These are phyloP conservation scores for Pythium brassicae DNA, from an alignment of 352 stramenopile species.

Conservation along the genomic window DNA sequence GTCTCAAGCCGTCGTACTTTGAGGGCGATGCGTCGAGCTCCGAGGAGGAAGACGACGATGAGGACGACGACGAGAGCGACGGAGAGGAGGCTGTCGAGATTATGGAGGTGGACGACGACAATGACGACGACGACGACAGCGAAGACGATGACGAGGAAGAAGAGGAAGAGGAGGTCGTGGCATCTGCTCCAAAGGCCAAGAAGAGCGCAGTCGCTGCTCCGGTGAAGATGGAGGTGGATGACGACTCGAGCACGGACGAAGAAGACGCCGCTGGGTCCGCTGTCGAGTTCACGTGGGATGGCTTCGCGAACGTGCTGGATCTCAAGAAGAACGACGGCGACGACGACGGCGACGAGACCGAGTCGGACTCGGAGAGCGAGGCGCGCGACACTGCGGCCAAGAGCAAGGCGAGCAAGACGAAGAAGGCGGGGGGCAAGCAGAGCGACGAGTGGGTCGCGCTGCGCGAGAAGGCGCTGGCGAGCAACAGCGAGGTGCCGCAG, in stretches of 20 bases:
- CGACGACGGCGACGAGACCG: slow-evolving; percentile 34
- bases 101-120: slow-evolving; percentile 40
- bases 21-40: slow-evolving; percentile 88
- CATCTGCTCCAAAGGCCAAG: neutral
- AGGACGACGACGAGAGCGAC: slow-evolving; percentile 35
- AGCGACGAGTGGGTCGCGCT: slow-evolving; percentile 94
- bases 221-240: slow-evolving; percentile 38
- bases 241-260: slow-evolving; percentile 49
- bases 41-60: slow-evolving; percentile 75
- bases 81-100: slow-evolving; percentile 20
- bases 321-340: slow-evolving; percentile 35
- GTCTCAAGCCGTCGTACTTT: slow-evolving; percentile 97
- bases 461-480: slow-evolving; percentile 91
- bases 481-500: slow-evolving; percentile 90
- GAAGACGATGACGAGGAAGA: slow-evolving; percentile 41
- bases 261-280: slow-evolving; percentile 33
- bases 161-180: slow-evolving; percentile 42
- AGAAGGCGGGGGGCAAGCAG: slow-evolving; percentile 88
- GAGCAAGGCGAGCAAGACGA: slow-evolving; percentile 70
- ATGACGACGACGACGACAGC: slow-evolving; percentile 22
- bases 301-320: slow-evolving; percentile 71
- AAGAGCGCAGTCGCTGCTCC: neutral
- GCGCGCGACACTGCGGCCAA: slow-evolving; percentile 29
- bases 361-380: slow-evolving; percentile 32
- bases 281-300: slow-evolving; percentile 88